These are phyloP conservation scores for Rhododendron ferrugineum DNA, from an alignment of 148 eudicot species.

Conservation along the genomic window DNA sequence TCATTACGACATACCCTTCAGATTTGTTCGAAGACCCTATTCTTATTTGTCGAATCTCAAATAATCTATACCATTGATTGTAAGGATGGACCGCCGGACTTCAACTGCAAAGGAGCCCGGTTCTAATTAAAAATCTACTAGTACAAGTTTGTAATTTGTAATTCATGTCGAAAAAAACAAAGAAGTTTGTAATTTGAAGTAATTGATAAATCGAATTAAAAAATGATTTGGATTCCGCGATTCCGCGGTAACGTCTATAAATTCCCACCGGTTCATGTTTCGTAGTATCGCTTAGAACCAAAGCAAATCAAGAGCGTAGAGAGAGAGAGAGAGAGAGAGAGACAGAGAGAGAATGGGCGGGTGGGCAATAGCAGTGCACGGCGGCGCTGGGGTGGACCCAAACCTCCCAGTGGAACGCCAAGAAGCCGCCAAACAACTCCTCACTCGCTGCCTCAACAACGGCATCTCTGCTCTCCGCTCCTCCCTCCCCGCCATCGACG, in stretches of 20 bases:
- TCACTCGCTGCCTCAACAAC: constrained; percentile 59
- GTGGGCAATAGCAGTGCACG: constrained; percentile 93
- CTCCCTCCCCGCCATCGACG: constrained; percentile 63
- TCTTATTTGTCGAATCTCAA: no score
- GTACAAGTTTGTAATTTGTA: no score
- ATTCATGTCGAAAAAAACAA: no score
- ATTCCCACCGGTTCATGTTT: background rate
- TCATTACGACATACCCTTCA: no score
- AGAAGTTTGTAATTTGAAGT: no score
- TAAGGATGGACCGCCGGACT: no score
- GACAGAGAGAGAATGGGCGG: constrained; percentile 42
- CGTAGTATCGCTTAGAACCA: background rate
- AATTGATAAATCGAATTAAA: background rate
- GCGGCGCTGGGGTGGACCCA: constrained; percentile 93
- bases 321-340: constrained; percentile 7
- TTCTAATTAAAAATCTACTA: no score
- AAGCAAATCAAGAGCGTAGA: background rate
- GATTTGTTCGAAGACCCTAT: no score
- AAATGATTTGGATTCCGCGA: background rate
- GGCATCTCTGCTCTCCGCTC: constrained; percentile 71
- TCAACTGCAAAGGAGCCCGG: no score
- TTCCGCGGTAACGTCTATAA: constrained; percentile 7
- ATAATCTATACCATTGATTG: no score
- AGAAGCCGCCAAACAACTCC: constrained; percentile 67
- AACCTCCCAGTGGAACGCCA: constrained; percentile 63